Evolutionary conservation across 2,329 filamentous ascomycete genomes (phyloP), one percentile per base, ranked within the genome.

Genomic region (Proliferodiscus dingleyae): DNA sequence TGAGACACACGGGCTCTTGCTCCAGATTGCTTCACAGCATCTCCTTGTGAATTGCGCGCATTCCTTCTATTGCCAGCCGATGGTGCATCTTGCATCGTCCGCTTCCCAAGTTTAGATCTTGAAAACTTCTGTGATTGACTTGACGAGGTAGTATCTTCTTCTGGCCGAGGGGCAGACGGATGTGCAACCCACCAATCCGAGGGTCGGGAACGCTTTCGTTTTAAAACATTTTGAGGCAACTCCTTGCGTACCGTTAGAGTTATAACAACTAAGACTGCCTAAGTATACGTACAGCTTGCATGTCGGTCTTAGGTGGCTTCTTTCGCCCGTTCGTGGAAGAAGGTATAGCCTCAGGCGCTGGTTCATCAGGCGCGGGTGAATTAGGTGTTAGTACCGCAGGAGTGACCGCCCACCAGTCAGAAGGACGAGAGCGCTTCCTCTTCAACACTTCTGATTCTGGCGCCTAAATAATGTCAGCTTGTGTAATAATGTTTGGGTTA

Each of bases 381-480:
- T 32, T 44, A 10, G 41, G 21, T 5, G 45, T 37, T 37, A 45
- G 45, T 24, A 43, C 23, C 30, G 16, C 42, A 21, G 47, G 28
- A 36, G 10, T n/a, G 2, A 49, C 56, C 32, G 50, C 54, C 59
- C 58, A 62, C 54, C 53, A 61, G 5, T 57, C 51, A 36, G 55
- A 56, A 8, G 60, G 58, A 13, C 50, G 50, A 7, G 48, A 54
- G n/a, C 58, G 55, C 37, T 57, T 53, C 29, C 60, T 51, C 37
- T 60, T 61, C 32, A 53, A 41, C 10, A 53, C 34, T 41, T 36
- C 46, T 29, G 47, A 37, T 45, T 53, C 50, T 13, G 55, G 49
- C 5, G 55, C 55, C 56, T 59, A 23, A 1, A 22, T n/a, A 15
- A 8, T 41, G 37, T 50, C 33, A 50, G 40, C 39, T n/a, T 21